Base-by-base conservation (phyloP, 140 eudicot species). In the Senecio squalidus region DNA sequence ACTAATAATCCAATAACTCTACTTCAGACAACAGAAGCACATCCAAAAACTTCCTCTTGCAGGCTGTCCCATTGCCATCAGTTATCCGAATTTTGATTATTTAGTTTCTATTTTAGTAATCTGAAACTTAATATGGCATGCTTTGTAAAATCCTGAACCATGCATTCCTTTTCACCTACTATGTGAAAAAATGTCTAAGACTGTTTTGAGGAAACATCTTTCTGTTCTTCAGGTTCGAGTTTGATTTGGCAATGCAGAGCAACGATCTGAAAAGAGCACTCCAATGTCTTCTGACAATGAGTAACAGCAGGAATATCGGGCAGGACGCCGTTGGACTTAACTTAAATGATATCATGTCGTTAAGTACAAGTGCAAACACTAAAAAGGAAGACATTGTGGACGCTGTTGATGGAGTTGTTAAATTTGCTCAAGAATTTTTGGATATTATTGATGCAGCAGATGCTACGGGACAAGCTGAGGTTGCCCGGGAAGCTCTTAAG, bases 401-500 rank as follows among this genome's bases (percentile, higher is more conserved):
- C 34, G 98, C 98, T 52, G 98, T 92, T 21, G 92, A 92, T 47
- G 98, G 98, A 46, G 89, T 92, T 28, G 96, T 85, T 21, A 92
- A 92, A 70, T 92, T 75, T 68, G 96, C 87, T 1, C 91, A 81
- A 64, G 96, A 92, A 59, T 92, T 92, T 67, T 58, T 84, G 74
- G 95, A 80, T 36, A 84, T 92, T 57, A 84, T 87, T 48, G 98
- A 92, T 77, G 98, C 98, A 60, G 98, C 98, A n/a, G 98, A 92
- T 84, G 98, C 98, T 51, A 92, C 98, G 17, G 98, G 81, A 24
- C 98, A 92, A 81, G 81, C 72, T 29, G 98, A 87, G 31, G 84
- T 92, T 58, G 98, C 98, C 21, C 93, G 98, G 2, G 98, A 92
- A 73, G 98, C 98, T 67, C 77, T 84, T 14, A 92, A 92, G 75